Base-by-base conservation (phyloP, 192 early-diverging fungal species). In the Umbelopsis sp. region DNA sequence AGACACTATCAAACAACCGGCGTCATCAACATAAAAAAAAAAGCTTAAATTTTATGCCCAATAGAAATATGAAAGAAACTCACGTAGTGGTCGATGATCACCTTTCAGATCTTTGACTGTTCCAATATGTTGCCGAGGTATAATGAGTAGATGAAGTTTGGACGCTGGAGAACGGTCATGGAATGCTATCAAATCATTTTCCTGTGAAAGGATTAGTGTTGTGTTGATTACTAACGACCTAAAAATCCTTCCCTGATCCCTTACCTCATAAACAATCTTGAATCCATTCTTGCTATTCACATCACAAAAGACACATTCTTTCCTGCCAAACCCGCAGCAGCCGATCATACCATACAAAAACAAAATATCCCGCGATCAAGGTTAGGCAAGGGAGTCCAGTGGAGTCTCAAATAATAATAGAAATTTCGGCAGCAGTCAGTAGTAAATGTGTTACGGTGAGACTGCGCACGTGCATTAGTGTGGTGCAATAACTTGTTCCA, bases 161-260 rank as follows among this genome's bases (percentile, higher is more conserved):
- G 80, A 72, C 2, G 78, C 76, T 20, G 80, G 84, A 22, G 71
- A 69, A 41, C 73, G 71, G 54, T 85, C 82, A 36, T 78, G 73
- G 72, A 85, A 85, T 7, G 78, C 78, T 6, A 81, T 52, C 22
- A 83, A 69, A 9, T 80, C 71, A n/a, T 79, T 53, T 29, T 83
- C 82, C 79, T 84, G 49, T 49, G 22, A 49, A 36, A 59, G 43
- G 45, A 21, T 21, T 34, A 70, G 56, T 17, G 56, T 32, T 62
- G n/a, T 62, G 26, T 32, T 26, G 22, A n/a, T n/a, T n/a, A n/a
- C n/a, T 1, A 41, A 11, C 0, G 8, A 49, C 47, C 16, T 49
- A 5, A 17, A 20, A 32, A 32, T n/a, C 17, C 56, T 62, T n/a
- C 31, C 31, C 17, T 72, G 22, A 56, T 41, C 38, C 38, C 52